Percentiles rank a stretch among this genome's conserved stretches.
Conservation (phyloP, 352 stramenopile genomes). For the Globisporangium apiculatum region DNA sequence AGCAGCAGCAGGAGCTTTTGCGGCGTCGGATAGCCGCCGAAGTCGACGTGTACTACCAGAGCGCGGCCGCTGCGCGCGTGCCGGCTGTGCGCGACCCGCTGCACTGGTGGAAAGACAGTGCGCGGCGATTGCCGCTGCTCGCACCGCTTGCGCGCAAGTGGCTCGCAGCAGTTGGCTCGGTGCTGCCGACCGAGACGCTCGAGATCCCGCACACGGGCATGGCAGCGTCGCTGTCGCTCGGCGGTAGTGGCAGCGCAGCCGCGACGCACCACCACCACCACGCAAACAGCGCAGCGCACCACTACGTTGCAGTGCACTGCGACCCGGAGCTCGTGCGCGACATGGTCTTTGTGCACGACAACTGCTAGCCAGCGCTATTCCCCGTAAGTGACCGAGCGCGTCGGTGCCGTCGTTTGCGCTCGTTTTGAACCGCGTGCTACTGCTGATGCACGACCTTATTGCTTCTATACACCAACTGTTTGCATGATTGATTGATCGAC, state of each 20-base stretch:
- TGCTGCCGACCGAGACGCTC: constrained; percentile 22
- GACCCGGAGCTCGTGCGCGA: constrained; percentile 41
- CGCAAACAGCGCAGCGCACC: constrained; percentile 8
- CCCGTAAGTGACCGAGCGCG: no score
- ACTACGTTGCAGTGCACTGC: constrained; percentile 25
- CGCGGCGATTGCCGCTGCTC: constrained; percentile 24
- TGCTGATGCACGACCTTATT: no score
- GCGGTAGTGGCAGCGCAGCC: constrained; percentile 1
- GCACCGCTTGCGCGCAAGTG: constrained; percentile 38
- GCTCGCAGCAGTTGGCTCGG: constrained; percentile 32
- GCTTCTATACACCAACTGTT: no score
- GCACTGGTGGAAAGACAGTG: constrained; percentile 39
- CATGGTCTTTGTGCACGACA: constrained; percentile 42
- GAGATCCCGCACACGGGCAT: constrained; percentile 14
- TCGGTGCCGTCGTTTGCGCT: neutral
- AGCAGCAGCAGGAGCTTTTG: constrained; percentile 29
- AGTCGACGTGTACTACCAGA: constrained; percentile 36
- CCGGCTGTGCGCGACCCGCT: constrained; percentile 31
- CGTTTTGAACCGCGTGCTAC: no score
- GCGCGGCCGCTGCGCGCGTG: constrained; percentile 24
- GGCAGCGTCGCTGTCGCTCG: constrained; percentile 9
- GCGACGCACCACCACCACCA: constrained; percentile 4
- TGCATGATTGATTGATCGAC: no score
- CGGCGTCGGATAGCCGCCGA: constrained; percentile 24
- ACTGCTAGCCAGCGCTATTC: constrained; percentile 19